Evolutionary conservation across 2,329 filamentous ascomycete genomes (phyloP), one percentile per base, ranked within the genome.

Genomic region (Clarireedia sp.): DNA sequence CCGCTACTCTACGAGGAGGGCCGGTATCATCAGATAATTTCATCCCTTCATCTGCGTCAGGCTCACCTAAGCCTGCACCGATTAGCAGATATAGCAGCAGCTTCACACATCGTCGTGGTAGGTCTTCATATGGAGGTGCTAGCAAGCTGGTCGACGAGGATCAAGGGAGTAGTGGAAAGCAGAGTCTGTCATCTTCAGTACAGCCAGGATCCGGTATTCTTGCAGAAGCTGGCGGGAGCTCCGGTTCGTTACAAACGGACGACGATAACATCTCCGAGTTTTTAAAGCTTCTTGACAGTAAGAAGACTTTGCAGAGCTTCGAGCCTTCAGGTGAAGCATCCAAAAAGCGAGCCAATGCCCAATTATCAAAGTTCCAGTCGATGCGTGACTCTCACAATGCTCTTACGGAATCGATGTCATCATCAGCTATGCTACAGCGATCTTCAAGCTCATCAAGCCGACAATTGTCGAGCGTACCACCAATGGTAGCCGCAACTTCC

Each of bases 261-360:
- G 90, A 95, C 65, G 89, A 96, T 64, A 91, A 94, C 60, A 95
- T 99, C 41, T 90, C 89, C 0, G 90, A 95, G 51, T 99, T 97
- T 64, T 74, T 99, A 59, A 95, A 95, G 65, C 79, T 90, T 59
- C 77, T 99, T 6, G 92, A 97, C 58, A 85, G 83, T 64, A 89
- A 89, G 68, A 95, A 91, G 70, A 92, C 90, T n/a, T 72, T 94
- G 24, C 84, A 83, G 69, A 89, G 85, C 69, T 88, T 96, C 56
- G 85, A 90, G 59, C 75, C 77, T 47, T 77, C 81, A 59, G 79
- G 82, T 8, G 86, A 90, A 61, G 81, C 84, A 23, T 80, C 86
- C 0, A 85, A 85, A 48, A 88, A 87, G 67, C 81, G 83, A 61
- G 91, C 90, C 0, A 85, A 84, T 37, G 87, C 88, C 43, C 88